Percentiles rank a stretch among this genome's conserved stretches.
phyloP scores from a whole-genome alignment of 495 filamentous ascomycete species.

The Neurospora terricola region DNA sequence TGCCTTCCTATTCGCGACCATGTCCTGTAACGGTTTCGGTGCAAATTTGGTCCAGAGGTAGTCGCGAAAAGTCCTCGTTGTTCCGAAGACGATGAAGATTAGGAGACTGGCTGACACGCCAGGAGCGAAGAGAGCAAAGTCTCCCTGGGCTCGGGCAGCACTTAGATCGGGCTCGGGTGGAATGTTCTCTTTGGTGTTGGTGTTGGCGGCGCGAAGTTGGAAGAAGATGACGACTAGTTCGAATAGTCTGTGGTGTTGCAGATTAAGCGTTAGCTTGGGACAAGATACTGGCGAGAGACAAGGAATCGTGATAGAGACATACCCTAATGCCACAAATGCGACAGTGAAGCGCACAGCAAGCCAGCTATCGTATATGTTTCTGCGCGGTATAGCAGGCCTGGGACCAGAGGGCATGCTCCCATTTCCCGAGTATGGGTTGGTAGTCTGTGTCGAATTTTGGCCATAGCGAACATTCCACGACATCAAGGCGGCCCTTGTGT shows the following conservation, averaged over 20 bases:
- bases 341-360: conserved; percentile 36
- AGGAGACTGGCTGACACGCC: conserved; percentile 31
- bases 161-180: conserved; percentile 26
- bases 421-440: neutral
- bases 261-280: neutral
- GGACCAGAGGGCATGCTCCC: neutral
- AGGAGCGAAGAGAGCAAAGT: conserved; percentile 34
- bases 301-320: neutral
- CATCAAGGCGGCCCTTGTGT: conserved; percentile 27
- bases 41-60: conserved; percentile 9
- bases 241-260: conserved; percentile 17
- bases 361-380: conserved; percentile 38
- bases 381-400: neutral
- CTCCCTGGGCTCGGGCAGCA: conserved; percentile 21
- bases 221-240: conserved; percentile 33
- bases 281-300: no score
- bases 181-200: conserved; percentile 23
- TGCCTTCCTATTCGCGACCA: neutral
- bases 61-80: conserved; percentile 28
- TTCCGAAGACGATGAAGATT: conserved; percentile 32
- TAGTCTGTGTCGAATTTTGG: conserved; percentile 8
- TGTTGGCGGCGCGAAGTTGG: conserved; percentile 26
- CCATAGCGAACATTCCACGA: conserved; percentile 30
- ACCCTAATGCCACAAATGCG: conserved; percentile 34
- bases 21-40: conserved; percentile 4